These are phyloP conservation scores for Pseudopyrenochaeta lycopersici DNA, from an alignment of 2,329 filamentous ascomycete species.

Conservation along the genomic window DNA sequence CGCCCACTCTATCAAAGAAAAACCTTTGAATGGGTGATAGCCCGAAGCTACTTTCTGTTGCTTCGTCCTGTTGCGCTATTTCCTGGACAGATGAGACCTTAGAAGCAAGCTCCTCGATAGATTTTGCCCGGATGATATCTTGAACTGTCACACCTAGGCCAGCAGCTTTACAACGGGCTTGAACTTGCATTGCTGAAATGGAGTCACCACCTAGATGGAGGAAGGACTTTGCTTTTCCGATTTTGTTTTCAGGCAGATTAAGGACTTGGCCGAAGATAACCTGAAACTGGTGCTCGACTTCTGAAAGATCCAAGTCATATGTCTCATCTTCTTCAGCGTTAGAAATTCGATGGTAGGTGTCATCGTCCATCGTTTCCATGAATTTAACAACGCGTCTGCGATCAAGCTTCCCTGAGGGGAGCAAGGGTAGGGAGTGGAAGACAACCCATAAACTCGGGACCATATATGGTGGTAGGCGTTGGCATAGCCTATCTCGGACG, in stretches of 20 bases:
- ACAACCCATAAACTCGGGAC: slow-evolving; percentile 28
- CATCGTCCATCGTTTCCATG: slow-evolving; percentile 20
- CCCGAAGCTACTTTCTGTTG: too few species aligned
- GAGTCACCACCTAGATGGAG: slow-evolving; percentile 56
- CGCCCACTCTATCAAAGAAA: too few species aligned
- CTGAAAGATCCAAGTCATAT: too few species aligned
- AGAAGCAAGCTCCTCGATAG: neutral
- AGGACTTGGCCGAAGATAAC: too few species aligned
- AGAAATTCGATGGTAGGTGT: slow-evolving; percentile 11
- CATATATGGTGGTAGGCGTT: slow-evolving; percentile 30
- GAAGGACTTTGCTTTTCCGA: slow-evolving; percentile 31
- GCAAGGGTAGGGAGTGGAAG: slow-evolving; percentile 18
- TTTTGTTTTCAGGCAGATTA: too few species aligned
- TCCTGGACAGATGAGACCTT: too few species aligned
- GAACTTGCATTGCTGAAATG: slow-evolving; percentile 50
- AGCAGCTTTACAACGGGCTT: too few species aligned
- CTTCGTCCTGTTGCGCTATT: too few species aligned
- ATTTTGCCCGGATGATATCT: neutral
- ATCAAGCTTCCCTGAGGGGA: slow-evolving; percentile 32
- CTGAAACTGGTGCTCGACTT: too few species aligned
- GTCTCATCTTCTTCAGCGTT: too few species aligned
- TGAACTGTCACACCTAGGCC: neutral
- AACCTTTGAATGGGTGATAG: too few species aligned
- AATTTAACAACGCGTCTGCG: slow-evolving; percentile 20
- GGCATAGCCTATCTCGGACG: neutral